These are phyloP conservation scores for Vitis amurensis DNA, from an alignment of 164 flowering plant genomes.

Conservation along the genomic window DNA sequence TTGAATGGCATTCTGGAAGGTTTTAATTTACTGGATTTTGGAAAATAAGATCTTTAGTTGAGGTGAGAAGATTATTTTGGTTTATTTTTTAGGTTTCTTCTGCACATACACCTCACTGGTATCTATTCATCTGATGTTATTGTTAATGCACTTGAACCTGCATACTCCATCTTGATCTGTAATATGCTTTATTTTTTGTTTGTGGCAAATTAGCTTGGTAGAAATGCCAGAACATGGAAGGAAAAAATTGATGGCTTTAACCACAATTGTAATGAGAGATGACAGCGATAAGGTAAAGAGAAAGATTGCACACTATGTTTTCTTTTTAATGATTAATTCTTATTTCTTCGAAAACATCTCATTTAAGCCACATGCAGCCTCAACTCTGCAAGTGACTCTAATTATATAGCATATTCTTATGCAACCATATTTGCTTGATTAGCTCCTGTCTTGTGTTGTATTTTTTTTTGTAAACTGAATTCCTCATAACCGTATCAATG, in stretches of 20 bases:
- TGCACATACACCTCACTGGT: no score
- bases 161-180: no score
- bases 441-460: background rate
- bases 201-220: slow-evolving; percentile 79
- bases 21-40: no score
- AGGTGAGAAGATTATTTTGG: no score
- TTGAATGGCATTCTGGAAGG: no score
- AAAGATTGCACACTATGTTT: background rate
- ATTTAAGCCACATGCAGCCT: background rate
- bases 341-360: background rate
- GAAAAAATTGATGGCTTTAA: slow-evolving; percentile 58
- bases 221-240: slow-evolving; percentile 76
- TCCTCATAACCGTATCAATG: background rate
- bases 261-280: slow-evolving; percentile 82
- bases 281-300: slow-evolving; percentile 78
- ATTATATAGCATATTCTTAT: background rate
- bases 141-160: no score
- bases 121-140: no score
- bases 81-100: no score
- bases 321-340: background rate
- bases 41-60: no score
- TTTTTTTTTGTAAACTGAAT: background rate
- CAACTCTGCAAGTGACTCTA: background rate
- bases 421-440: background rate
- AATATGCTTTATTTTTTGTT: background rate